Evolutionary conservation across 768 basidiomycete genomes (phyloP), one percentile per base, ranked within the genome.

Genomic region (Zangia roseola): DNA sequence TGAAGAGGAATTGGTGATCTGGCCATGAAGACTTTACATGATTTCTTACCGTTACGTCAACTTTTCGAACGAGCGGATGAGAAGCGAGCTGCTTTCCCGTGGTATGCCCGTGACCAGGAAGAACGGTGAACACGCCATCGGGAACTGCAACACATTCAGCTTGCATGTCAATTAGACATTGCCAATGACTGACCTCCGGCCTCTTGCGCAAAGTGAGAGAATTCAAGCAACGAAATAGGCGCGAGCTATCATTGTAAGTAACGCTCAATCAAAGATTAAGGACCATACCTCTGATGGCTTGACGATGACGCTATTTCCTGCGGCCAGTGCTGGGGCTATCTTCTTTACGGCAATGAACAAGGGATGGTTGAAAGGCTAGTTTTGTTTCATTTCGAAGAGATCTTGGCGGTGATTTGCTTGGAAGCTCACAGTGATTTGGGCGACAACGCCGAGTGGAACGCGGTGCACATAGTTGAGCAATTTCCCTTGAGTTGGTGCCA

Each of bases 311-410:
- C 83, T 84, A 59, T 91, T 92, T 5, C 90, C 91, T 8, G 89
- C 87, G 37, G 91, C 91, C 23, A 93, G 71, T 1, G 88, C 90
- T 6, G 88, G 88, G 0, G 85, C 88, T 46, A 93, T 86, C 69
- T 94, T 94, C 74, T 94, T 94, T 45, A 93, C 64, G 2, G 89
- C 88, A 53, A 94, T 94, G 30, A 94, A 67, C n/a, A 94, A 71
- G 1, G 91, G 91, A 55, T 94, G 91, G 57, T 94, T 94, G 67
- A 92, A 93, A 3, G 91, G 88, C 86, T 91, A 52, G 14, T 43
- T 39, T 37, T 17, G 19, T 28, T 12, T 6, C 35, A 20, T 40
- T n/a, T 13, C 10, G 35, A 25, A 50, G 43, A 52, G 30, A 43
- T 21, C 33, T 35, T 25, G 23, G 23, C 14, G 9, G 37, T 25